Conservation (phyloP, 495 filamentous ascomycete genomes). For the Margaritispora aquatica region DNA sequence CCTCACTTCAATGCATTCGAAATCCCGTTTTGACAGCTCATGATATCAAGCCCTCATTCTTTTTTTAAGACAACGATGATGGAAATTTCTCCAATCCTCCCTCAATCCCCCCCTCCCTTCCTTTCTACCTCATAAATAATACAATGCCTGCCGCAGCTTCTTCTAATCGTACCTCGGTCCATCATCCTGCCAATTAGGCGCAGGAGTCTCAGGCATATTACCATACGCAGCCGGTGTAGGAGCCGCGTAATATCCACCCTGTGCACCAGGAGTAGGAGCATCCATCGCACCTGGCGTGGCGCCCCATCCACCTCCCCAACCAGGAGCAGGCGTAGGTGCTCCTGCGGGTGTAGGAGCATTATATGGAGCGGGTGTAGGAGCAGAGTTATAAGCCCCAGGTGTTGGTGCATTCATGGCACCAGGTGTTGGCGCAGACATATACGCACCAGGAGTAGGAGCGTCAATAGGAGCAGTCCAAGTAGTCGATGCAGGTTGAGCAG, state of each 20-base stretch:
- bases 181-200: slow-evolving; percentile 56
- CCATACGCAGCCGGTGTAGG: slow-evolving; percentile 74
- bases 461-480: slow-evolving; percentile 30
- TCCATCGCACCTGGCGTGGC: slow-evolving; percentile 59
- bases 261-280: slow-evolving; percentile 48
- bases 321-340: slow-evolving; percentile 27
- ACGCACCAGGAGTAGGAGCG: slow-evolving; percentile 65
- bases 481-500: slow-evolving; percentile 39
- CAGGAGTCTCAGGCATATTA: slow-evolving; percentile 62
- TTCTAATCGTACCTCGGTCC: slow-evolving; percentile 41
- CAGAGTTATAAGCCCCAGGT: slow-evolving; percentile 59
- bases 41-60: background rate
- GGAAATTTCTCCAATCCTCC: background rate
- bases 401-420: slow-evolving; percentile 71
- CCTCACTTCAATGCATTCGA: slow-evolving; percentile 1
- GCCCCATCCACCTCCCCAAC: slow-evolving; percentile 38
- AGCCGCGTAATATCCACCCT: slow-evolving; percentile 55
- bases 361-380: slow-evolving; percentile 48
- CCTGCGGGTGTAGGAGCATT: slow-evolving; percentile 34
- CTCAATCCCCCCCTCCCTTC: background rate
- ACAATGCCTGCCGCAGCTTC: background rate
- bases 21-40: background rate
- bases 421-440: slow-evolving; percentile 64
- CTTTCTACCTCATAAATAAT: background rate
- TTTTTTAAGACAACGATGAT: slow-evolving; percentile 11